Conservation (phyloP, 441 rosid genomes). For the Adansonia rubrostipa region DNA sequence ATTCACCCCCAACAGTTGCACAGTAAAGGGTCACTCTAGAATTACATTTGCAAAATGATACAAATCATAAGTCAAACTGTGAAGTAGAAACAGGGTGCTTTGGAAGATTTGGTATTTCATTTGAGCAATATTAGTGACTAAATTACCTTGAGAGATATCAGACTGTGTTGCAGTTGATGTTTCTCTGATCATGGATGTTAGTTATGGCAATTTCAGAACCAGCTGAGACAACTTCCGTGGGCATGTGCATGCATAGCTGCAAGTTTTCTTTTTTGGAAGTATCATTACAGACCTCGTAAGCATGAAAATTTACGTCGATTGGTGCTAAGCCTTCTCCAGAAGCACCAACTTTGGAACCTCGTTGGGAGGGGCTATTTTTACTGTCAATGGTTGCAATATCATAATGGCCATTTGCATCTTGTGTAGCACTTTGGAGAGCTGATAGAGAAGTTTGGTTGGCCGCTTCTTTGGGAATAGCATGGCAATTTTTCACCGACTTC, state of each 20-base stretch:
- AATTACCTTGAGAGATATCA: slow-evolving; percentile 16
- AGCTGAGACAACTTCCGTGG: background rate
- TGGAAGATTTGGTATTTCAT: slow-evolving; percentile 21
- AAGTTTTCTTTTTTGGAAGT: background rate
- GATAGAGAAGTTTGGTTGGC: slow-evolving; percentile 27
- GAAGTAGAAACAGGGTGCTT: slow-evolving; percentile 21
- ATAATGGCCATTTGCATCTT: slow-evolving; percentile 11
- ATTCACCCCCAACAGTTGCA: slow-evolving; percentile 33
- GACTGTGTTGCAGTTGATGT: slow-evolving; percentile 3
- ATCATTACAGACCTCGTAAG: slow-evolving; percentile 5
- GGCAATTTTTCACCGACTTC: slow-evolving; percentile 3
- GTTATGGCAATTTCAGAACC: slow-evolving; percentile 19
- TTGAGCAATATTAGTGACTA: slow-evolving; percentile 18
- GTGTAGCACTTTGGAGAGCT: slow-evolving; percentile 16
- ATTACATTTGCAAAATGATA: slow-evolving; percentile 29
- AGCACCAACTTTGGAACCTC: slow-evolving; percentile 26
- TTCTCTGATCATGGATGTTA: slow-evolving; percentile 19
- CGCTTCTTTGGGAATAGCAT: slow-evolving; percentile 2
- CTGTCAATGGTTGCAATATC: slow-evolving; percentile 21
- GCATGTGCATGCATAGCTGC: slow-evolving; percentile 13
- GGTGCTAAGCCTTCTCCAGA: background rate
- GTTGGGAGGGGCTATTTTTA: slow-evolving; percentile 4
- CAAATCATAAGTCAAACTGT: slow-evolving; percentile 23
- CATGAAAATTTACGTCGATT: background rate
- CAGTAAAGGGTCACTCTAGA: slow-evolving; percentile 33